Percentiles rank a stretch among this genome's conserved stretches.
Conservation (phyloP, 805 yeast species). For the Saccharomycopsis fibuligera region DNA sequence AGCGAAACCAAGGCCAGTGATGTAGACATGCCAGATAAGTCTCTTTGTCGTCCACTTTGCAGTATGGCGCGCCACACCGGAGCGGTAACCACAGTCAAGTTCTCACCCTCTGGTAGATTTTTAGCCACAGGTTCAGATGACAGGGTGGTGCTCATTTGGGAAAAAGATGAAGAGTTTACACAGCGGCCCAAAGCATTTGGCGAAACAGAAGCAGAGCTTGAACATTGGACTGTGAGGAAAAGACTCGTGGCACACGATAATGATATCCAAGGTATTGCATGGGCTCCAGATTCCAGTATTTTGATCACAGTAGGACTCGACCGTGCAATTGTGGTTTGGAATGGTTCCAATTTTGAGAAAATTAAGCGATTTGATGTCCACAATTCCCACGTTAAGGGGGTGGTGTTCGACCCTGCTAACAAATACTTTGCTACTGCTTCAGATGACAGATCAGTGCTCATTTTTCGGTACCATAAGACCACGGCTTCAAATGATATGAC, state of each 20-base stretch:
- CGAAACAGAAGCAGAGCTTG: slow-evolving; percentile 61
- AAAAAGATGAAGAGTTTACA: slow-evolving; percentile 69
- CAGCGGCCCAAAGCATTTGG: slow-evolving; percentile 55
- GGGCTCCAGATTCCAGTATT: slow-evolving; percentile 93
- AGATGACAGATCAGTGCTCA: slow-evolving; percentile 87
- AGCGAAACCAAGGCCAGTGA: background rate
- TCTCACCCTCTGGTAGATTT: slow-evolving; percentile 87
- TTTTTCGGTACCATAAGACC: slow-evolving; percentile 76
- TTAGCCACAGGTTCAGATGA: slow-evolving; percentile 96
- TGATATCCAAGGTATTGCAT: slow-evolving; percentile 94
- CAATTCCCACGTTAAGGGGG: slow-evolving; percentile 92
- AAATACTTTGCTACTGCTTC: slow-evolving; percentile 96
- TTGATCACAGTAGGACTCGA: slow-evolving; percentile 93
- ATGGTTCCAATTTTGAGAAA: slow-evolving; percentile 84
- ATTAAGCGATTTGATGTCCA: slow-evolving; percentile 87
- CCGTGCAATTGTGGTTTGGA: slow-evolving; percentile 89
- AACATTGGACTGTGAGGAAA: slow-evolving; percentile 91
- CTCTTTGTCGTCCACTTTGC: slow-evolving; percentile 57
- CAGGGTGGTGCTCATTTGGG: slow-evolving; percentile 87
- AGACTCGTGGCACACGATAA: slow-evolving; percentile 95
- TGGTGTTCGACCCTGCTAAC: slow-evolving; percentile 96
- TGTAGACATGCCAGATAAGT: slow-evolving; percentile 26
- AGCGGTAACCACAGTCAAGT: slow-evolving; percentile 88
- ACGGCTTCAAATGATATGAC: slow-evolving; percentile 57
- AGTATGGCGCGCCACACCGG: slow-evolving; percentile 96